Conservation (phyloP, 2,329 filamentous ascomycete genomes). For the Akanthomyces lecanii region DNA sequence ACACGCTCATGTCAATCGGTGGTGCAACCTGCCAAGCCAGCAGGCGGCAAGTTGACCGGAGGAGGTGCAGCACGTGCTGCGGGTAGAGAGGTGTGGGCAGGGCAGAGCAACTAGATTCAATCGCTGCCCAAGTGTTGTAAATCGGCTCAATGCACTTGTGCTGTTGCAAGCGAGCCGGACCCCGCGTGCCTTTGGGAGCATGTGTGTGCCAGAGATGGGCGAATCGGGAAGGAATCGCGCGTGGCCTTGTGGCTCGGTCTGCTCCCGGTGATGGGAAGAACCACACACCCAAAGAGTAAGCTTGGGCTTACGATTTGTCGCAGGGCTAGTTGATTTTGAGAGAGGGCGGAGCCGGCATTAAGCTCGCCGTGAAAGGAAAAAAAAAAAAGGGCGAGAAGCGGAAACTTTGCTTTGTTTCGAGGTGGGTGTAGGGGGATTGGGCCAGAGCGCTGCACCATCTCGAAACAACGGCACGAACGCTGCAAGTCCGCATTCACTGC, state of each 20-base stretch:
- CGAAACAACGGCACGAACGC: background rate
- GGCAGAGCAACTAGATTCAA: background rate
- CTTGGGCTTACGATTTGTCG: background rate
- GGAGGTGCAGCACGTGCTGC: background rate
- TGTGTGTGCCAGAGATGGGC: background rate
- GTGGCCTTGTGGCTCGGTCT: slow-evolving; percentile 1
- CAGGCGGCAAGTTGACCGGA: background rate
- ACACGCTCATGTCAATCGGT: background rate
- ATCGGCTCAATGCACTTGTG: background rate
- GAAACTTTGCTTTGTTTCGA: background rate
- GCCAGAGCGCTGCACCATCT: background rate
- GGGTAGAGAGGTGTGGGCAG: background rate
- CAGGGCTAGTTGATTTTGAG: background rate
- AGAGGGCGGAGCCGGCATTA: slow-evolving; percentile 6
- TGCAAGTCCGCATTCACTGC: no score
- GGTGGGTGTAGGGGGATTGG: background rate
- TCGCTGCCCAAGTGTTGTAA: background rate
- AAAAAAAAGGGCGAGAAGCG: background rate
- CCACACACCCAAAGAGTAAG: background rate
- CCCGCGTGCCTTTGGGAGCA: background rate
- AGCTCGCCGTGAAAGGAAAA: background rate
- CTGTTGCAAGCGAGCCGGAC: no score
- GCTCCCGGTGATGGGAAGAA: background rate
- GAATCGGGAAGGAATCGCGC: slow-evolving; percentile 13
- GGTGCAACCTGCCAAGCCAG: background rate